phyloP scores from a whole-genome alignment of 163 green algal species.

The Chlorella variabilis region DNA sequence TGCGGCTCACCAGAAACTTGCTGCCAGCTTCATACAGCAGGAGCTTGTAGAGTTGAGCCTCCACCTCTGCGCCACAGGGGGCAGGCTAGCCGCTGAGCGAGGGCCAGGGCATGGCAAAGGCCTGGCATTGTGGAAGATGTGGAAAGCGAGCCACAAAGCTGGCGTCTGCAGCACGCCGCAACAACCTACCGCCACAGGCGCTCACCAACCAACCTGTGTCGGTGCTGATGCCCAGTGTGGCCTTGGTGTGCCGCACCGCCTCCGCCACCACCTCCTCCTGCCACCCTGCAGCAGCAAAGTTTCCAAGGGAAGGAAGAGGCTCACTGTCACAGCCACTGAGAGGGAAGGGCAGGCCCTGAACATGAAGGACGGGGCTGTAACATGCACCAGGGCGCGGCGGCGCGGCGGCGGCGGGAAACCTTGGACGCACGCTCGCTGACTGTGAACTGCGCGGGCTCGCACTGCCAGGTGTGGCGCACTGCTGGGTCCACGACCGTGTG shows the following conservation, averaged over 20 bases:
- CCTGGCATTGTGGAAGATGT: no score
- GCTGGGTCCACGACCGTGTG: neutral
- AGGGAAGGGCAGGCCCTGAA: no score
- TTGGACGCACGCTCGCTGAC: no score
- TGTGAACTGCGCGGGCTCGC: neutral
- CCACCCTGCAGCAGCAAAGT: conserved; percentile 20
- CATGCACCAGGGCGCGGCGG: no score
- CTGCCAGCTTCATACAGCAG: conserved; percentile 15
- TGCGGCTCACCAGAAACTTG: no score
- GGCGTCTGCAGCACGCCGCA: no score
- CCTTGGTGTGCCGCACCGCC: neutral
- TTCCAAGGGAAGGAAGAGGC: no score
- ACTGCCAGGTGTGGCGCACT: neutral
- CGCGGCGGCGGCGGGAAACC: neutral
- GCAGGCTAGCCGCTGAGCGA: neutral
- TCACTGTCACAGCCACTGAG: no score
- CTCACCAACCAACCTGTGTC: neutral
- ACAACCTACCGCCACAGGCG: no score
- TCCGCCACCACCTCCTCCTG: neutral
- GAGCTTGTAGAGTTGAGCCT: conserved; percentile 13
- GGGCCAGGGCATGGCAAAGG: no score
- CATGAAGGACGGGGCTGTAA: neutral
- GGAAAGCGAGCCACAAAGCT: no score
- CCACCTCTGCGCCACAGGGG: neutral
- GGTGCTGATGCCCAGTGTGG: neutral